A percentile compares a stretch with the other conserved stretches of the same genome.
These are phyloP conservation scores for Uronychia setigera DNA, from an alignment of 73 alveolate genomes.

Conservation along the genomic window DNA sequence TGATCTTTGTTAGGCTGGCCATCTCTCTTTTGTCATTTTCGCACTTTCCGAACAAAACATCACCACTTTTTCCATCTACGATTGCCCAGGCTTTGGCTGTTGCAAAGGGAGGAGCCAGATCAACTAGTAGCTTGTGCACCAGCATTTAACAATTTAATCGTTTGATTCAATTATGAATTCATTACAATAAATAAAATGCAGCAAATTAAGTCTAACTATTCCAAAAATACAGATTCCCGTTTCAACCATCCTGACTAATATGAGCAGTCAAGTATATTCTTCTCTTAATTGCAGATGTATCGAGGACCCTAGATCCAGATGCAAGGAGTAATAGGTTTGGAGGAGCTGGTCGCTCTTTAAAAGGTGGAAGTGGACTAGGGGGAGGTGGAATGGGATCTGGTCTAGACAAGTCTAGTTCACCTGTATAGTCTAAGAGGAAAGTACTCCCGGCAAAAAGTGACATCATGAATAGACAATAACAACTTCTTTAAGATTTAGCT, in stretches of 20 bases:
- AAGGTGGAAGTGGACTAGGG: background rate
- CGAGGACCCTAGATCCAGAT: too few species aligned
- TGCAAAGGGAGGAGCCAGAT: conserved; percentile 66
- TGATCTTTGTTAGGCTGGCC: conserved; percentile 87
- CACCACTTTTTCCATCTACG: conserved; percentile 73
- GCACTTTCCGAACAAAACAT: conserved; percentile 64
- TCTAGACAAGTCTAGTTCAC: background rate
- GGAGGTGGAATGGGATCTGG: background rate
- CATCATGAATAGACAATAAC: background rate
- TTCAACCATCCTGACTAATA: background rate
- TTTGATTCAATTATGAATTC: background rate
- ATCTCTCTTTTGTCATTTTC: conserved; percentile 76
- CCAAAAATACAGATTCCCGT: too few species aligned
- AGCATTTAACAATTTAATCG: conserved; percentile 21
- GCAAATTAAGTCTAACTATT: too few species aligned
- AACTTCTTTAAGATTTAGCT: background rate
- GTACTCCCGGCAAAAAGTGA: background rate
- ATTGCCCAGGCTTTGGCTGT: conserved; percentile 73
- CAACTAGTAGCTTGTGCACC: conserved; percentile 55
- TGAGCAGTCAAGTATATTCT: background rate
- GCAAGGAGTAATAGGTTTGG: too few species aligned
- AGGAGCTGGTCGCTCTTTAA: too few species aligned
- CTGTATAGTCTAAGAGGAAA: background rate
- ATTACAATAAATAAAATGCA: background rate
- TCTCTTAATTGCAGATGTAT: background rate